Base-by-base conservation (phyloP, 129 eudicot species). In the Flaveria trinervia region DNA sequence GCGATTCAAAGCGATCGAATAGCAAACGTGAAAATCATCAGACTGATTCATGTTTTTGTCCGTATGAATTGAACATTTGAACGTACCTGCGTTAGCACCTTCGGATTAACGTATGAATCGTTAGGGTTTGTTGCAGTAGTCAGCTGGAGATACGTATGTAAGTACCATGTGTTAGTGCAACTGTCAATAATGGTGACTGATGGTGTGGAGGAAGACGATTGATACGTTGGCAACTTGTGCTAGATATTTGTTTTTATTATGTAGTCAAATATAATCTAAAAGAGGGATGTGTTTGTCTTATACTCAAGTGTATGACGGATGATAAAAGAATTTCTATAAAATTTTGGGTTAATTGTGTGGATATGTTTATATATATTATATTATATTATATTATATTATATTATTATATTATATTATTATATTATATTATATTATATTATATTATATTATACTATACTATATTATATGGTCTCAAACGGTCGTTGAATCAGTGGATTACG, bases 141-240 rank as follows among this genome's bases (percentile, higher is more conserved):
- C 36, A 59, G 33, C 12, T 23, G 70, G 33, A 65, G 20, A 41
- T n/a, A 54, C 33, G 50, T 72, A 33, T 22, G 2, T 62, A 25
- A 51, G 73, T 65, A 75, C 57, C 48, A 52, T 30, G 48, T 75
- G 51, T 64, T 49, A 26, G 48, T 75, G 79, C 57, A 75, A 67
- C 61, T 75, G 79, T 72, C 44, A 65, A 39, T 46, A 65, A 50
- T 50, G 73, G 39, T 41, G 78, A 74, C 23, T 15, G 6, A 22
- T 28, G 7, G 39, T 11, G 51, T 1, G 7, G 57, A 52, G 3
- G 36, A 52, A 18, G 65, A 72, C 50, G 51, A 16, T 65, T 72
- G 48, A 4, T 54, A 52, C 16, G 15, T 26, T 30, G 12, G 12
- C 49, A 30, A n/a, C 66, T 52, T 18, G 44, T 62, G 17, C 36